Evolutionary conservation across 179 eudicot genomes (phyloP).

Genomic region (Patellifolia procumbens): DNA sequence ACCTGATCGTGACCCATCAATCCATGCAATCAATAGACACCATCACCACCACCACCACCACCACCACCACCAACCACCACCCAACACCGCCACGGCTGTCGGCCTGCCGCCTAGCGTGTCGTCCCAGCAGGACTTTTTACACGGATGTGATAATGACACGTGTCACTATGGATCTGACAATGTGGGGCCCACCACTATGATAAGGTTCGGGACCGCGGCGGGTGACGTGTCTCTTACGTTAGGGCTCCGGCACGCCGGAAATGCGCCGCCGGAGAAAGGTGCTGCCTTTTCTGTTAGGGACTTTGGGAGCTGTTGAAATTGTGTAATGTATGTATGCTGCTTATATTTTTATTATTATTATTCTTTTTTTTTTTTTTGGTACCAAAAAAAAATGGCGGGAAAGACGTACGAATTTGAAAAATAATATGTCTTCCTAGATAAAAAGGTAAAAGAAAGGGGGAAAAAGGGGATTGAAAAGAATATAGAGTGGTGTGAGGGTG

Average conservation of each 20-base stretch:
- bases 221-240: constrained; percentile 45
- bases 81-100: neutral
- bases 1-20: constrained; percentile 29
- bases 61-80: constrained; percentile 4
- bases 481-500: constrained; percentile 12
- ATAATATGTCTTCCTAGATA: constrained; percentile 7
- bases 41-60: constrained; percentile 17
- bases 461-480: neutral
- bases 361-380: neutral
- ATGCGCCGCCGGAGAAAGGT: constrained; percentile 63
- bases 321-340: neutral
- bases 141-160: constrained; percentile 15
- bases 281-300: constrained; percentile 53
- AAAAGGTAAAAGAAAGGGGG: neutral
- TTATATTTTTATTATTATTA: neutral
- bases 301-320: constrained; percentile 47
- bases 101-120: neutral
- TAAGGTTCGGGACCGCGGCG: constrained; percentile 28
- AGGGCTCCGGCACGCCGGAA: constrained; percentile 84
- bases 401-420: neutral
- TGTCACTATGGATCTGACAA: constrained; percentile 13
- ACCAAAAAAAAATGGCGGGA: neutral
- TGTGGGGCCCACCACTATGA: constrained; percentile 36
- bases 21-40: constrained; percentile 21
- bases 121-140: constrained; percentile 15